Evolutionary conservation across 257 asterid genomes (phyloP).

Genomic region (Nemophila menziesii): DNA sequence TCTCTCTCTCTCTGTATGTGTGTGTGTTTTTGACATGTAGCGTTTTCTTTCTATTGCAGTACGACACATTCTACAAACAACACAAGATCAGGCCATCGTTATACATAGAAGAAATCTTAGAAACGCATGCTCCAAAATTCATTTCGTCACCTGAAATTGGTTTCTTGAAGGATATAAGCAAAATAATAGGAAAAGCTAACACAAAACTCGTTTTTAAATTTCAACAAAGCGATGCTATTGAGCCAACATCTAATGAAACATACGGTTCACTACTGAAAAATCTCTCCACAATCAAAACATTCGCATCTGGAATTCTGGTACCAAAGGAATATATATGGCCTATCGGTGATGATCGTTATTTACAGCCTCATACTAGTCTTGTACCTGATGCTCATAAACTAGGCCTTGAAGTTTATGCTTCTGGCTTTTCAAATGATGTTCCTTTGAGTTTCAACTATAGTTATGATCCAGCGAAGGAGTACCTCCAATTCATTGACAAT

Average conservation of each 20-base stretch:
- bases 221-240: conserved; percentile 27
- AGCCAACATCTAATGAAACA: conserved; percentile 49
- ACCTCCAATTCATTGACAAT: conserved; percentile 48
- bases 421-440: conserved; percentile 63
- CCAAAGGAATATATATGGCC: conserved; percentile 88
- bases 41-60: conserved; percentile 23
- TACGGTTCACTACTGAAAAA: conserved; percentile 42
- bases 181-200: conserved; percentile 12
- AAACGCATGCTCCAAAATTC: conserved; percentile 36
- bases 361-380: conserved; percentile 49
- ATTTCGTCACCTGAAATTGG: conserved; percentile 92
- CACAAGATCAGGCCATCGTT: conserved; percentile 34
- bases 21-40: not conserved
- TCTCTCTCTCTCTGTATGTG: not conserved
- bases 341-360: conserved; percentile 19
- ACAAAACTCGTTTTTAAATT: conserved; percentile 51
- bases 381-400: conserved; percentile 71
- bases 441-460: conserved; percentile 64
- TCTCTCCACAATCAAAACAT: conserved; percentile 47
- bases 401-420: conserved; percentile 61
- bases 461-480: conserved; percentile 71
- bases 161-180: conserved; percentile 53
- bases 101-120: conserved; percentile 17
- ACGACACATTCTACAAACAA: conserved; percentile 53
- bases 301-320: conserved; percentile 66